Base-by-base conservation (phyloP, 2,329 filamentous ascomycete genomes). In the Cladophialophora bantiana region DNA sequence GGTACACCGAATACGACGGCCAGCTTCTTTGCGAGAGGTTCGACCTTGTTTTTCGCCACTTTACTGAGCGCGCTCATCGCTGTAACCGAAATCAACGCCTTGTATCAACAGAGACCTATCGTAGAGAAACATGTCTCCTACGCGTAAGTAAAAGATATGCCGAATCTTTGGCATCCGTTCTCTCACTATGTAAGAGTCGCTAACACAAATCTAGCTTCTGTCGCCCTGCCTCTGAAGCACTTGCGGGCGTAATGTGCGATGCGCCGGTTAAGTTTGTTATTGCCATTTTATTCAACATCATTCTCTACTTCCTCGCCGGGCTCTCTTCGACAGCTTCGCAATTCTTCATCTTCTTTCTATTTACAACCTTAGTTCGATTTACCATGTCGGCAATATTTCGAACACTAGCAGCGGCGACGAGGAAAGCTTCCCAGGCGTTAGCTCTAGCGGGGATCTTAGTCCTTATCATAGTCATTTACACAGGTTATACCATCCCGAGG, bases 61-160 rank as follows among this genome's bases (percentile, higher is more conserved):
- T 78, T 91, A 0, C 88, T 84, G 75, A 88, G 89, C 73, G n/a
- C 56, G 15, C 20, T 59, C 10, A 10, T n/a, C 38, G 15, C 36
- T 5, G 40, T 45, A 13, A 18, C 56, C 9, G 54, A 57, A 18
- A 57, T 57, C 32, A 57, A n/a, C 9, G n/a, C 32, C 15, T 35
- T 57, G n/a, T 97, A 95, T 76, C 87, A 91, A 1, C 93, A 97
- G 85, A 90, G 94, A 40, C 90, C 91, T 1, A 96, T 97, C 73
- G 92, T 97, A 67, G 93, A 97, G 76, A 97, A 97, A 77, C 94
- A 97, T 73, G 81, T 85, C 64, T 88, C 90, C 66, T 97, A 96
- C 76, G 93, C 93, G 18, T 84, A 85, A 89, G 77, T 63, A 55
- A n/a, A 62, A 54, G 15, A 42, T 71, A 52, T 67, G 65, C 85